These are phyloP conservation scores for Pulicaria dysenterica DNA, from an alignment of 129 eudicot genomes.

Conservation along the genomic window DNA sequence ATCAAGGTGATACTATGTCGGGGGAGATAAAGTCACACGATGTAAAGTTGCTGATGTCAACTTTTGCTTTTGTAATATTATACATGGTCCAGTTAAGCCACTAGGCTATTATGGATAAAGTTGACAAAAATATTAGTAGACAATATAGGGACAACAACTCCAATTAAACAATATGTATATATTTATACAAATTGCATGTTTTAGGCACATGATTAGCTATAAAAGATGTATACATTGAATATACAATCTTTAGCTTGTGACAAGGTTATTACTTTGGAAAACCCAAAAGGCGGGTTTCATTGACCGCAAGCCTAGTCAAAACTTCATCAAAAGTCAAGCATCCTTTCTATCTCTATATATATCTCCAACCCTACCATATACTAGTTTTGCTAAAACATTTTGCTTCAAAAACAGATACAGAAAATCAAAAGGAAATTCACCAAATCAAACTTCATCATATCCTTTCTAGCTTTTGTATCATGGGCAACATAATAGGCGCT, in stretches of 20 bases:
- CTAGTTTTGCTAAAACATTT: conserved; percentile 4
- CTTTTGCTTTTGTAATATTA: too few relatives aligned
- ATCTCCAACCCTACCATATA: conserved; percentile 8
- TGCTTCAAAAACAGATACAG: background rate
- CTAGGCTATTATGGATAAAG: too few relatives aligned
- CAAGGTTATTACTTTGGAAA: background rate
- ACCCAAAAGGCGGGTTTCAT: conserved; percentile 4
- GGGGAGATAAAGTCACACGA: too few relatives aligned
- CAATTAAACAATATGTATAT: too few relatives aligned
- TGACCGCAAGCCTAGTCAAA: background rate
- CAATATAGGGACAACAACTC: too few relatives aligned
- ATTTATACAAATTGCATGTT: too few relatives aligned
- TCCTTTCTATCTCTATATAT: background rate
- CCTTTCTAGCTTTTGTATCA: background rate
- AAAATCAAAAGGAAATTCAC: background rate
- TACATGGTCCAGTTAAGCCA: too few relatives aligned
- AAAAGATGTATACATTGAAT: background rate
- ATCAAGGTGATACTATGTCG: too few relatives aligned
- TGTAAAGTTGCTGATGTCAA: too few relatives aligned
- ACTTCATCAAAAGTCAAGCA: background rate
- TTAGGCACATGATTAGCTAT: background rate
- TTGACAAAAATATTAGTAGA: too few relatives aligned
- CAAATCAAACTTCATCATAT: background rate
- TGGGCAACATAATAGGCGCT: conserved; percentile 39
- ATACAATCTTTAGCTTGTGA: background rate